Percentiles rank a stretch among this genome's conserved stretches.
phyloP scores from a whole-genome alignment of 2,329 filamentous ascomycete species.

The Amauroascus verrucosus region DNA sequence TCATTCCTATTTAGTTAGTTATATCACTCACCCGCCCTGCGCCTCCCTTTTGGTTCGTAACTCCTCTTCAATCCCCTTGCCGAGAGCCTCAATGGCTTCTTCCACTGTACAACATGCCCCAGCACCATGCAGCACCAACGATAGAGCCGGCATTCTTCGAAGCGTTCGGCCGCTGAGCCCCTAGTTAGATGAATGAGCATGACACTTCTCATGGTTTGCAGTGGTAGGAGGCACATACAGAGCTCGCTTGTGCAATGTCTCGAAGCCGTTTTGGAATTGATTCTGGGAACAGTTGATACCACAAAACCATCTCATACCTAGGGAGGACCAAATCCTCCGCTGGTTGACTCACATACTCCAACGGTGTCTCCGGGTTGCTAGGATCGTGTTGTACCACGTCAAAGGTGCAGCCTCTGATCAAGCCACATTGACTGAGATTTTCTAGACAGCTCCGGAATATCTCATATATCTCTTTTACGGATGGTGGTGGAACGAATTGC shows the following conservation, averaged over 20 bases:
- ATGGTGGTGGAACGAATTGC: conserved; percentile 35
- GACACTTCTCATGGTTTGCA: neutral
- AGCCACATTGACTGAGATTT: conserved; percentile 32
- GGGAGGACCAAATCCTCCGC: conserved; percentile 21
- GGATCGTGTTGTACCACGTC: conserved; percentile 21
- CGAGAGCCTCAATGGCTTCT: conserved; percentile 32
- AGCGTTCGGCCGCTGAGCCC: conserved; percentile 37
- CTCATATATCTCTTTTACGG: conserved; percentile 35
- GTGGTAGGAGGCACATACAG: conserved; percentile 20
- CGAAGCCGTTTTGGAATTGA: conserved; percentile 23
- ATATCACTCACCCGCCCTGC: neutral
- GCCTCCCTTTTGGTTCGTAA: conserved; percentile 18
- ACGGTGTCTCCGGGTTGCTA: conserved; percentile 19
- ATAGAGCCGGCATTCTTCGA: conserved; percentile 33
- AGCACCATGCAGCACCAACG: conserved; percentile 33
- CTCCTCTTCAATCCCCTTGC: conserved; percentile 29
- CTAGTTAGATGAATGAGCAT: conserved; percentile 12
- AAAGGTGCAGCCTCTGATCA: conserved; percentile 26
- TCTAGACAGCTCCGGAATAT: conserved; percentile 42
- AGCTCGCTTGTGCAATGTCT: conserved; percentile 22
- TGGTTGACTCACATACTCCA: conserved; percentile 24
- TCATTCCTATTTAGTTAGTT: too few species aligned
- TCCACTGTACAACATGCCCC: conserved; percentile 26
- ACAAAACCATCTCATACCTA: conserved; percentile 24
- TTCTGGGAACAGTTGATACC: conserved; percentile 23